Percentiles rank a stretch among this genome's conserved stretches.
phyloP scores from a whole-genome alignment of 305 asterid species.

The Fraxinus latifolia region DNA sequence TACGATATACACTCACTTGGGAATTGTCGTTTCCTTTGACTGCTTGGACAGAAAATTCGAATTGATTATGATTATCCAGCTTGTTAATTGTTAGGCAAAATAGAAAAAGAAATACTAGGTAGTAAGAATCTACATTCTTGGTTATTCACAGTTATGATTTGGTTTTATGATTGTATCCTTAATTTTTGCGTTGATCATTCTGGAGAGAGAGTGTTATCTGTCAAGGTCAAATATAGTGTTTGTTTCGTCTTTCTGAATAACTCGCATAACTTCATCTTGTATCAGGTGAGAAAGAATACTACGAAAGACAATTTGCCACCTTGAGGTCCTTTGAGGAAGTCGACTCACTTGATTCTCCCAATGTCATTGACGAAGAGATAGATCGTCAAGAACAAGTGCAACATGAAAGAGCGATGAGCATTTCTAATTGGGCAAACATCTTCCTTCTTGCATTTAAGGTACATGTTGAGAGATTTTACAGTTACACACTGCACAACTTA shows the following conservation, averaged over 20 bases:
- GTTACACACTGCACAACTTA: not conserved
- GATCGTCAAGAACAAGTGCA: slow-evolving; percentile 47
- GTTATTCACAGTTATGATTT: not conserved
- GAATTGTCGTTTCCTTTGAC: not conserved
- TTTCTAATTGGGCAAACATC: slow-evolving; percentile 73
- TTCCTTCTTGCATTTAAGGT: slow-evolving; percentile 76
- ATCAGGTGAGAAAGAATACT: slow-evolving; percentile 72
- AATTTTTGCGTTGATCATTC: not conserved
- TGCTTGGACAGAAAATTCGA: not conserved
- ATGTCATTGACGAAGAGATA: slow-evolving; percentile 43
- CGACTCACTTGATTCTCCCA: slow-evolving; percentile 46
- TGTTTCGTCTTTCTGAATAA: not conserved
- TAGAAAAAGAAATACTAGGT: not conserved
- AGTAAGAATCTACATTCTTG: not conserved
- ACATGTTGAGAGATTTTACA: not conserved
- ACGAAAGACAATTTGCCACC: slow-evolving; percentile 69
- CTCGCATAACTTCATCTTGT: not conserved
- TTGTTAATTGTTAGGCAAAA: not conserved
- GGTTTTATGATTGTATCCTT: not conserved
- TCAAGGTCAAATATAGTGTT: not conserved
- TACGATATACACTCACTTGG: not conserved
- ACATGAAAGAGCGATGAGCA: slow-evolving; percentile 71
- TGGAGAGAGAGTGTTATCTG: not conserved
- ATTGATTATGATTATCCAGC: not conserved
- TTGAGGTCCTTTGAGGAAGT: slow-evolving; percentile 77